phyloP scores from a whole-genome alignment of 352 stramenopile species.

The Detonula confervacea region DNA sequence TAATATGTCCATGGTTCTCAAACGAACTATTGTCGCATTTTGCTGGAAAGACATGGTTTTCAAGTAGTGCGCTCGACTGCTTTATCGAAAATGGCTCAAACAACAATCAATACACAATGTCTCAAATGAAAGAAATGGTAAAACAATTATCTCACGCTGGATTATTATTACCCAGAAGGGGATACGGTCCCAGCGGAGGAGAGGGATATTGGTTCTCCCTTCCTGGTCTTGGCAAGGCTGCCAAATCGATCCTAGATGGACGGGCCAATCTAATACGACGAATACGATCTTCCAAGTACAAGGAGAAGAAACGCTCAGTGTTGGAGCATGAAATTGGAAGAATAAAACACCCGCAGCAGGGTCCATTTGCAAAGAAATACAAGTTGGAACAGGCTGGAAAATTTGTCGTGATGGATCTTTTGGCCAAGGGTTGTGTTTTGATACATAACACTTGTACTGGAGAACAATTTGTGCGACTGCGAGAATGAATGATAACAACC shows the following conservation, averaged over 20 bases:
- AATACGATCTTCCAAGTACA: conserved; percentile 37
- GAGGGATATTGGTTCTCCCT: conserved; percentile 57
- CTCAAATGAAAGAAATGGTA: conserved; percentile 32
- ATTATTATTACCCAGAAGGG: conserved; percentile 35
- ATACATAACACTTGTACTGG: conserved; percentile 43
- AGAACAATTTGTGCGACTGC: conserved; percentile 44
- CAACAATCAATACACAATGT: conserved; percentile 3
- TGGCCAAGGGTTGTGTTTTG: conserved; percentile 34
- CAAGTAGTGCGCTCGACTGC: conserved; percentile 18
- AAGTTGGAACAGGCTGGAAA: conserved; percentile 34
- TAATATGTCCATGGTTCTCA: conserved; percentile 29
- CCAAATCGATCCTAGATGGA: conserved; percentile 43
- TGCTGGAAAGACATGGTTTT: conserved; percentile 44
- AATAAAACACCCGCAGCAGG: background rate
- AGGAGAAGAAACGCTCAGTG: conserved; percentile 37
- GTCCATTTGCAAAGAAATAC: conserved; percentile 3
- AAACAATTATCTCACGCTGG: conserved; percentile 35
- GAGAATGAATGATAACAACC: no score
- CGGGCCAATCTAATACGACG: conserved; percentile 29
- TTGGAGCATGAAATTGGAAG: conserved; percentile 42
- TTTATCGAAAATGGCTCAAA: conserved; percentile 12
- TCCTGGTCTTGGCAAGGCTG: conserved; percentile 33
- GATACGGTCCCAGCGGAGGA: conserved; percentile 16
- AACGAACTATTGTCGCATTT: conserved; percentile 33
- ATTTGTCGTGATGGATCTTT: conserved; percentile 41